Base-by-base conservation (phyloP, 352 stramenopile species). In the Pythium aphanidermatum region DNA sequence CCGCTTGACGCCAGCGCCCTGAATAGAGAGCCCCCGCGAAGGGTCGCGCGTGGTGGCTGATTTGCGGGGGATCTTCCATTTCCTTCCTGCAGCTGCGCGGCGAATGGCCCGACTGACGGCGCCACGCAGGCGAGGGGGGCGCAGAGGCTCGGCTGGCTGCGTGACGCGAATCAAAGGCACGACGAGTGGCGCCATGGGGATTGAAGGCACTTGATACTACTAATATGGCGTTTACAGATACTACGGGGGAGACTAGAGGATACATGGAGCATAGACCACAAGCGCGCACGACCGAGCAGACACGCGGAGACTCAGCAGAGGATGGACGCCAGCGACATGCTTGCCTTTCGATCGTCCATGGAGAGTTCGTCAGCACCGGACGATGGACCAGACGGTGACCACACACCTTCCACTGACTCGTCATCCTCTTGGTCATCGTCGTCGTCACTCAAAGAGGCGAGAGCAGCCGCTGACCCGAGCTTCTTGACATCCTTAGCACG, bases 291-390 rank as follows among this genome's bases (percentile, higher is more conserved):
- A 19, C 20, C 23, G 20, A 12, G 5, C 24, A 24, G 11, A 32
- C 14, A 16, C 11, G 5, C 17, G 17, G 2, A 32, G 16, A 51
- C 28, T 81, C 48, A 88, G 54, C 76, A 89, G 45, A 85, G 54
- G 61, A 86, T 84, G 24, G 71, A 84, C 61, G 82, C 62, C 27
- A 89, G 59, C 34, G 76, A 89, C 76, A 89, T 89, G 40, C 71
- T 74, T 32, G 40, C 38, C 34, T 61, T 77, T 44, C 76, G 66
- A 27, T 66, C 63, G 11, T 68, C 58, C 19, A 27, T 37, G 19
- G 55, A 50, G 40, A 59, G 39, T 14, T 45, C 41, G 20, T 51
- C 47, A 9, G 49, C 40, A 28, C 39, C 35, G 4, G 31, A 36
- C 4, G 35, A 10, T 9, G 35, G 35, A 21, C 36, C 24, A 13